These are phyloP conservation scores for Daucus carota DNA, from an alignment of 129 eudicot genomes.

Conservation along the genomic window DH1_v3.0 NC_030382.2:48323001-48323500, in stretches of 20 bases:
- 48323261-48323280: background rate
- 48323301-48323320: slow-evolving; percentile 28
- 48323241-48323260: background rate
- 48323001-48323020: background rate
- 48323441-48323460: slow-evolving; percentile 85
- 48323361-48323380: slow-evolving; percentile 72
- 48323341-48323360: slow-evolving; percentile 59
- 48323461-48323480: slow-evolving; percentile 97
- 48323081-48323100: background rate
- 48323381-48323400: slow-evolving; percentile 59
- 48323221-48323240: background rate
- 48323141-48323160: background rate
- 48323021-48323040: background rate
- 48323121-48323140: background rate
- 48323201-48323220: background rate
- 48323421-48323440: slow-evolving; percentile 71
- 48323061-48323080: background rate
- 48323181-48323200: background rate
- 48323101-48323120: background rate
- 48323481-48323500: slow-evolving; percentile 91
- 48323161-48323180: background rate
- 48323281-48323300: background rate
- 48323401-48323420: slow-evolving; percentile 64
- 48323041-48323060: background rate
- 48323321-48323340: slow-evolving; percentile 90